Conservation (phyloP, 371 early-diverging fungal species). For the Entomophthora muscae region DNA sequence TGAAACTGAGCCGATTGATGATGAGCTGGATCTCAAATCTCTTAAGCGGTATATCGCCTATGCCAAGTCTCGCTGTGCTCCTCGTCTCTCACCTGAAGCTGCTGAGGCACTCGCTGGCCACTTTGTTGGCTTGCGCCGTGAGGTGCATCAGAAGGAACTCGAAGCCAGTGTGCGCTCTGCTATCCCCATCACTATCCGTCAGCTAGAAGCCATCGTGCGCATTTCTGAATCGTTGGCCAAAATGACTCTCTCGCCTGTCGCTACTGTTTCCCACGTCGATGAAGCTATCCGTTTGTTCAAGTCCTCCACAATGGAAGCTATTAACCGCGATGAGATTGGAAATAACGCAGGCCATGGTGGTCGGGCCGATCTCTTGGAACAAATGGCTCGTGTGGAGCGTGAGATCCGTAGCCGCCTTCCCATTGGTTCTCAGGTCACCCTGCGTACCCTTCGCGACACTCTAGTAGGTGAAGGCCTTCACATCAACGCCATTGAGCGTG, state of each 20-base stretch:
- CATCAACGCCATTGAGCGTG: constrained; percentile 33
- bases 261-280: constrained; percentile 84
- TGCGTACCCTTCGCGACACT: background rate
- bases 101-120: constrained; percentile 82
- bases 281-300: constrained; percentile 98
- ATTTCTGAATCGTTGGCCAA: constrained; percentile 98
- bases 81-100: constrained; percentile 71
- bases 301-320: constrained; percentile 95
- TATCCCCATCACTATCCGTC: constrained; percentile 98
- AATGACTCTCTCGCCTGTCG: constrained; percentile 80
- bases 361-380: constrained; percentile 4
- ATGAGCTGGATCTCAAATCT: constrained; percentile 74
- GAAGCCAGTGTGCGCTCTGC: constrained; percentile 55
- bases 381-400: constrained; percentile 63
- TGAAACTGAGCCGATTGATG: constrained; percentile 28
- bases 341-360: no score
- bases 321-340: constrained; percentile 55
- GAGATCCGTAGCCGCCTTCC: constrained; percentile 70
- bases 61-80: constrained; percentile 91
- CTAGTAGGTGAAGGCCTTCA: constrained; percentile 12
- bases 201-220: constrained; percentile 98
- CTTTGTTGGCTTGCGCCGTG: constrained; percentile 85
- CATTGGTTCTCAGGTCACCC: constrained; percentile 61
- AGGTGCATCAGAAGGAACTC: constrained; percentile 65
- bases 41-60: constrained; percentile 91